Percentiles rank a stretch among this genome's conserved stretches.
These are phyloP conservation scores for Kodamaea hsintzibuensis DNA, from an alignment of 805 yeast species.

Conservation along the genomic window DNA sequence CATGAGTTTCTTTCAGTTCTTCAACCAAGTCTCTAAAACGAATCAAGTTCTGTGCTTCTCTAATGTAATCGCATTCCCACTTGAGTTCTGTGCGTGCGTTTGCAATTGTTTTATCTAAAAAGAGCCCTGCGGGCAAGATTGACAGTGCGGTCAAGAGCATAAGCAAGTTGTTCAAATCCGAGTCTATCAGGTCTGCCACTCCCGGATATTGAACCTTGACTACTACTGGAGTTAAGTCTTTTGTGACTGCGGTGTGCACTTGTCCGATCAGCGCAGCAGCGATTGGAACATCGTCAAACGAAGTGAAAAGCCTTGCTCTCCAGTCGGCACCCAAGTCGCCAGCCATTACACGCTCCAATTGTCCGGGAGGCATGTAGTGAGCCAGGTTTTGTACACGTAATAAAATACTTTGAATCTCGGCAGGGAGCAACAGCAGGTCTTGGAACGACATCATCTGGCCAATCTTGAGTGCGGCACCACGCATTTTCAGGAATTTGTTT, in stretches of 20 bases:
- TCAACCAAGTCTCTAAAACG: constrained; percentile 59
- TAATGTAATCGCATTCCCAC: constrained; percentile 95
- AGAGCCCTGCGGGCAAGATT: constrained; percentile 86
- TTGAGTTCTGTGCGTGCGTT: constrained; percentile 91
- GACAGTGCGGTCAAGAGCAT: constrained; percentile 84
- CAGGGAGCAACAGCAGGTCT: constrained; percentile 81
- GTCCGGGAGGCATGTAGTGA: constrained; percentile 94
- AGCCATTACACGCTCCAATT: constrained; percentile 72
- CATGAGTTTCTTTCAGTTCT: constrained; percentile 40
- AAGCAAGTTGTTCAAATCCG: constrained; percentile 84
- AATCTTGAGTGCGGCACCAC: constrained; percentile 97
- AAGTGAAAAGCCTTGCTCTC: constrained; percentile 64
- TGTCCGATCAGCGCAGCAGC: constrained; percentile 99
- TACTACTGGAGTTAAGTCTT: constrained; percentile 72
- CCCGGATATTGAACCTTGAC: constrained; percentile 98
- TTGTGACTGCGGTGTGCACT: constrained; percentile 81
- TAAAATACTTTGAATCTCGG: constrained; percentile 78
- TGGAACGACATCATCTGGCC: constrained; percentile 98
- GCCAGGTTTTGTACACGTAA: constrained; percentile 90
- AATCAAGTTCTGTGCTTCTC: constrained; percentile 80
- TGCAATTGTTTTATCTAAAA: constrained; percentile 86
- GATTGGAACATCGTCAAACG: constrained; percentile 84
- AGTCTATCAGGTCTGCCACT: constrained; percentile 88
- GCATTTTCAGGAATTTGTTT: constrained; percentile 84
- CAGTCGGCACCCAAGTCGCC: constrained; percentile 77